Evolutionary conservation across 2,329 filamentous ascomycete genomes (phyloP).

Genomic region (Colletotrichum acutatum): DNA sequence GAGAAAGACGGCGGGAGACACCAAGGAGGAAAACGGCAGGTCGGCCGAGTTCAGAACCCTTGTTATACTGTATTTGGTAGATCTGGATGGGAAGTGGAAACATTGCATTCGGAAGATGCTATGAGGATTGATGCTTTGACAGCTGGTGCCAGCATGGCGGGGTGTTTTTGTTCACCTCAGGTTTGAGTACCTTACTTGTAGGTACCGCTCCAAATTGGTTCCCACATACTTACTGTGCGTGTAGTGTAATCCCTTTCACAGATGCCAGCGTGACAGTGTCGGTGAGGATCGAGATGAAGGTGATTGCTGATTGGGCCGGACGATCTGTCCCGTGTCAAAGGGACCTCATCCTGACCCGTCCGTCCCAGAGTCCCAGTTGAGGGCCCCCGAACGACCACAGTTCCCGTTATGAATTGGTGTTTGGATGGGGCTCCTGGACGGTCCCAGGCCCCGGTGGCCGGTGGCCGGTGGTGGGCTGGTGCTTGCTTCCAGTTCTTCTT

Average conservation of each 20-base stretch:
- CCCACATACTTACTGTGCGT: too few relatives aligned
- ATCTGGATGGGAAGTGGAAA: not conserved
- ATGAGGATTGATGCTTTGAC: not conserved
- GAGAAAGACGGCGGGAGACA: constrained; percentile 15
- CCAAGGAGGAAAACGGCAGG: constrained; percentile 23
- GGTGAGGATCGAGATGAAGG: not conserved
- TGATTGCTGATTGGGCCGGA: constrained; percentile 28
- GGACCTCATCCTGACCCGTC: constrained; percentile 21
- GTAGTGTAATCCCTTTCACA: too few relatives aligned
- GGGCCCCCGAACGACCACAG: constrained; percentile 7
- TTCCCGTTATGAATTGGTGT: not conserved
- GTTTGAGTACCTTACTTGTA: too few relatives aligned
- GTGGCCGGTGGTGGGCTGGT: not conserved
- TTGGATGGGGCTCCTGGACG: constrained; percentile 5
- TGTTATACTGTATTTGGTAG: not conserved
- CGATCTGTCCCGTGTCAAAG: constrained; percentile 24
- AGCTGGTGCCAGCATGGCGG: not conserved
- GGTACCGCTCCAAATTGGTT: not conserved
- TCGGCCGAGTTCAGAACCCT: constrained; percentile 27
- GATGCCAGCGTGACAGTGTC: not conserved
- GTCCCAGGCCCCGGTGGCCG: not conserved
- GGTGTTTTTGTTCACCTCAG: not conserved
- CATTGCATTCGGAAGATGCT: not conserved
- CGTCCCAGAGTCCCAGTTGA: constrained; percentile 1
- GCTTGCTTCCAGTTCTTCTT: not conserved